These are phyloP conservation scores for Arthrobotrys sphaeroides DNA, from an alignment of 2,329 filamentous ascomycete genomes.

Conservation along the genomic window DNA sequence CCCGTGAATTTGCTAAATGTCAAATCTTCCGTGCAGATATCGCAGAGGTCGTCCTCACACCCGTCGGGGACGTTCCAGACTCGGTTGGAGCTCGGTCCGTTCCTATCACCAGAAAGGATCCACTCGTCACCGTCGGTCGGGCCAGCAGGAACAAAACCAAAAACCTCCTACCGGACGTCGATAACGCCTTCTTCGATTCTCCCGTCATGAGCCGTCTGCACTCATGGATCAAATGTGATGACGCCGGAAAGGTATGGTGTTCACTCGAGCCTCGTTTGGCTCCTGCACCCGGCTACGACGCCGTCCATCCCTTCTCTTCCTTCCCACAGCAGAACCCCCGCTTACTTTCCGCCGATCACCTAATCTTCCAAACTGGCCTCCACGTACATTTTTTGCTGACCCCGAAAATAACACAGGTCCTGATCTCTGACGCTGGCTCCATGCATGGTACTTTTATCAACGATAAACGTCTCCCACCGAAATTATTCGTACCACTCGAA, in stretches of 20 bases:
- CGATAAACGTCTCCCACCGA: conserved; percentile 61
- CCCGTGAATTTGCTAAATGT: conserved; percentile 1
- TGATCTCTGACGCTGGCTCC: conserved; percentile 68
- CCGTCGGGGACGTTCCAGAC: conserved; percentile 20
- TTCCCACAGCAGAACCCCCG: background rate
- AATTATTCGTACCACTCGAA: conserved; percentile 58
- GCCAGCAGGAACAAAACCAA: conserved; percentile 63
- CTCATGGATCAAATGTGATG: conserved; percentile 64
- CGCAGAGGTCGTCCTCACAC: conserved; percentile 38
- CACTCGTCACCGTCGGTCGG: conserved; percentile 61
- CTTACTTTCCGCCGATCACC: background rate
- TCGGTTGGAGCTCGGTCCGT: conserved; percentile 46
- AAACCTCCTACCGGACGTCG: conserved; percentile 60
- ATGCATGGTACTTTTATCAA: conserved; percentile 72
- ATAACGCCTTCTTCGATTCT: conserved; percentile 75
- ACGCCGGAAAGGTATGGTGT: conserved; percentile 42
- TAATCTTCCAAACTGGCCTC: background rate
- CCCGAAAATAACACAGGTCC: conserved; percentile 59
- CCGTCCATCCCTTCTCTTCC: background rate
- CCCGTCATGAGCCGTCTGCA: conserved; percentile 77
- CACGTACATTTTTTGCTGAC: conserved; percentile 57
- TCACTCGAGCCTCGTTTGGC: conserved; percentile 33
- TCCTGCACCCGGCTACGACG: conserved; percentile 9
- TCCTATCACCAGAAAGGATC: conserved; percentile 21
- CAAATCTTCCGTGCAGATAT: conserved; percentile 28